Percentiles rank a stretch among this genome's conserved stretches.
These are phyloP conservation scores for Fraxinus nigra DNA, from an alignment of 305 asterid genomes.

Conservation along the genomic window DNA sequence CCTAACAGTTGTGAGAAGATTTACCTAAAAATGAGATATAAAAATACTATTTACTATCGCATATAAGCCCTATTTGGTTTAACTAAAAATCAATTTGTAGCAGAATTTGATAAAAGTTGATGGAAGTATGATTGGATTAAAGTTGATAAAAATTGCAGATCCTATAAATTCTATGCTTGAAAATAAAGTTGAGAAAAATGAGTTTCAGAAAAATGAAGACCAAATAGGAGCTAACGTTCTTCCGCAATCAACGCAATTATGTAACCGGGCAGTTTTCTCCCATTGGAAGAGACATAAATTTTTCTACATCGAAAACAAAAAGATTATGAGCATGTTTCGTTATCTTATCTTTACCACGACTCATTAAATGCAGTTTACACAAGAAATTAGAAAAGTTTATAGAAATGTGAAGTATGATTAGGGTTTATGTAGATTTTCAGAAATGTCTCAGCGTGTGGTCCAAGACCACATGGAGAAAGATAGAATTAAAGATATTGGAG, in stretches of 20 bases:
- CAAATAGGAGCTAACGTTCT: no score
- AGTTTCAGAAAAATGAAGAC: no score
- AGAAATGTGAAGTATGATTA: not conserved
- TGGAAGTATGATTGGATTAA: no score
- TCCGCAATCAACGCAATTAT: not conserved
- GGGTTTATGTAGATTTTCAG: not conserved
- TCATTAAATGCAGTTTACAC: not conserved
- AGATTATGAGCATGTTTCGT: not conserved
- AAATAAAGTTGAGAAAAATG: no score
- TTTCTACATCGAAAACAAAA: not conserved
- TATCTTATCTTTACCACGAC: not conserved
- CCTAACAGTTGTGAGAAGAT: no score
- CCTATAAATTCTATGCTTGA: no score
- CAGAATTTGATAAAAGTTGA: no score
- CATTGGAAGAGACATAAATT: not conserved
- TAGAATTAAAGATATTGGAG: not conserved
- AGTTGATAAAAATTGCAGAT: no score
- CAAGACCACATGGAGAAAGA: constrained; percentile 7
- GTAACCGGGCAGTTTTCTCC: not conserved
- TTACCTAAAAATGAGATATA: no score
- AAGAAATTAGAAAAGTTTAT: not conserved
- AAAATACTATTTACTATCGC: no score
- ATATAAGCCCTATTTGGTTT: no score
- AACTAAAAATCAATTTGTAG: no score
- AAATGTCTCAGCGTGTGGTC: constrained; percentile 30